Conservation (phyloP, 1,139 yeast species). For the Geotrichum bryndzae region DNA sequence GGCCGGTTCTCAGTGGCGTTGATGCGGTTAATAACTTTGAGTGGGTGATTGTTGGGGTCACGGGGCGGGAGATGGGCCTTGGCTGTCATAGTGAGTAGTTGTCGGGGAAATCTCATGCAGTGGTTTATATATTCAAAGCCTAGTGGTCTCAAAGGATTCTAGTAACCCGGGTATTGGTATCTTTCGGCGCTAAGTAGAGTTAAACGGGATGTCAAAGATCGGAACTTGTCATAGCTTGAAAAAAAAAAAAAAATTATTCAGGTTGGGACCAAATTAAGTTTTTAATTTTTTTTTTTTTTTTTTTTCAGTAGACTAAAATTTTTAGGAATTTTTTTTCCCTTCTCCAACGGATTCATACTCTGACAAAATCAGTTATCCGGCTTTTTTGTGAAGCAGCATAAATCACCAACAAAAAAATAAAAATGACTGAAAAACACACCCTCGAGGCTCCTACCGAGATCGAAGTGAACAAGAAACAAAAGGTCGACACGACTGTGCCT, state of each 20-base stretch:
- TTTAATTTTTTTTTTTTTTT: background rate
- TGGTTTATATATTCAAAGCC: background rate
- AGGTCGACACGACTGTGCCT: conserved; percentile 1
- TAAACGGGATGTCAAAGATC: background rate
- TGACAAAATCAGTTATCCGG: background rate
- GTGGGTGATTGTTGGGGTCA: conserved; percentile 50
- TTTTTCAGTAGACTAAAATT: background rate
- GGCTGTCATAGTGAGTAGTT: background rate
- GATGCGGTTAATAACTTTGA: conserved; percentile 43
- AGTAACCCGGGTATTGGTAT: no score
- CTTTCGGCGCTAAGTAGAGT: background rate
- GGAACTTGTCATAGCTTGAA: background rate
- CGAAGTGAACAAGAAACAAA: conserved; percentile 5
- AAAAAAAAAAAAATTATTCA: background rate
- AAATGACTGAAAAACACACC: conserved; percentile 12
- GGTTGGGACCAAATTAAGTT: background rate
- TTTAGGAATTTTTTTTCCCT: background rate
- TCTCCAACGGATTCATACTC: background rate
- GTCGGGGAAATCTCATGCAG: background rate
- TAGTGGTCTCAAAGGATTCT: background rate
- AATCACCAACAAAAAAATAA: background rate
- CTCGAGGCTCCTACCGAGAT: conserved; percentile 6
- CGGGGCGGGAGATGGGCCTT: conserved; percentile 24
- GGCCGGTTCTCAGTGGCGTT: conserved; percentile 46
- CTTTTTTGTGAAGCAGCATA: background rate